phyloP scores from a whole-genome alignment of 1,139 yeast genomes.

The Hyphopichia pseudoburtonii region DNA sequence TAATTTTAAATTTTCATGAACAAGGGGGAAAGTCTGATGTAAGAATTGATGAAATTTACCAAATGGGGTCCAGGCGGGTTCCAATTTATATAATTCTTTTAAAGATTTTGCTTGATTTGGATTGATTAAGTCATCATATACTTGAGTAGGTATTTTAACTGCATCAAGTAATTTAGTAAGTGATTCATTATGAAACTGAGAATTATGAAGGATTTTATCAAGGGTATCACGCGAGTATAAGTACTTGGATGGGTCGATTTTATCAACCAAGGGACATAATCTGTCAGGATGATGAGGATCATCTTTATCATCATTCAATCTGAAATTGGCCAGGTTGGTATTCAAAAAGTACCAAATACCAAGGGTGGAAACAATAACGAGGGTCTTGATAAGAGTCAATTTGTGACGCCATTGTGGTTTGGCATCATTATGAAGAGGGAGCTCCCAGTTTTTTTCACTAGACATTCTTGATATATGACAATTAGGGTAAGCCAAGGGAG shows the following conservation, averaged over 20 bases:
- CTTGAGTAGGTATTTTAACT: constrained; percentile 60
- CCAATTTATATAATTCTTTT: constrained; percentile 26
- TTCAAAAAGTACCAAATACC: no score
- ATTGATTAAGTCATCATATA: constrained; percentile 48
- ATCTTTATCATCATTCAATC: not conserved
- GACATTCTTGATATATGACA: no score
- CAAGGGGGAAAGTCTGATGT: constrained; percentile 29
- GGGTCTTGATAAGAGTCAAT: no score
- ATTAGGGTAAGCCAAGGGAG: no score
- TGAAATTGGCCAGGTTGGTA: not conserved
- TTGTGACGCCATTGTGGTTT: no score
- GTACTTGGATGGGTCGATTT: constrained; percentile 26
- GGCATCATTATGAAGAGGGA: no score
- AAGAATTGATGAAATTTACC: constrained; percentile 30
- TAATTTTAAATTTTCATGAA: constrained; percentile 28
- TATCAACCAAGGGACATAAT: constrained; percentile 35
- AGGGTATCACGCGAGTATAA: constrained; percentile 22
- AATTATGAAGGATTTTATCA: constrained; percentile 33
- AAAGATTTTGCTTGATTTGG: constrained; percentile 22
- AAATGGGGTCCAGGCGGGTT: constrained; percentile 33
- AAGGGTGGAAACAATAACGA: no score
- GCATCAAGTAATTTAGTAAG: constrained; percentile 52
- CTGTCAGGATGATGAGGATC: constrained; percentile 20
- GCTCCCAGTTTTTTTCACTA: no score
- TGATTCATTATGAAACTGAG: constrained; percentile 37